Evolutionary conservation across 83 land plant genomes (phyloP), one percentile per base, ranked within the genome.

Genomic region (Picea abies): DNA sequence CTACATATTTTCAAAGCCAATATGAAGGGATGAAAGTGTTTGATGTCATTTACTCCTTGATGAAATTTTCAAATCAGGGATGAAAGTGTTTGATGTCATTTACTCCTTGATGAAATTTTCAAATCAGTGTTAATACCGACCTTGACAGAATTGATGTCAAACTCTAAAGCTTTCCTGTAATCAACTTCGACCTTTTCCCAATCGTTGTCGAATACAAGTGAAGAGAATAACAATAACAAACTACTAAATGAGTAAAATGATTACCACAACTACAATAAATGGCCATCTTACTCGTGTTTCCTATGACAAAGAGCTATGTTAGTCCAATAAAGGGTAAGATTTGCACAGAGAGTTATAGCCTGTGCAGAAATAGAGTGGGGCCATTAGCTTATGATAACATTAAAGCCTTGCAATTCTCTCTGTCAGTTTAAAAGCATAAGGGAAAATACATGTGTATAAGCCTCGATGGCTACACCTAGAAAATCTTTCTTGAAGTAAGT

Each of bases 261-360:
- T 58, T 56, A 79, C 41, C 35, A 2, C 35, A 25, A 39, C 61
- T 39, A 61, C 78, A 4, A 37, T 29, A 17, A 10, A 39, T 39
- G 81, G 37, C 8, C 12, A 63, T n/a, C 94, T 78, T 84, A 94
- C 98, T 92, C 86, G 69, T 89, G 77, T 85, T 87, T 95, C 76
- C 89, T 89, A 72, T 88, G 89, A 72, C 98, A 94, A 12, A 94
- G 83, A 6, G 95, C 98, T 32, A 97, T 91, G 73, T 96, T 94
- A 17, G 98, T 96, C 97, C 92, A 96, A 76, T 88, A 92, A 12
- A 89, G 85, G 25, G 95, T 79, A 19, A 94, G 92, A 83, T 89
- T 68, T 1, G 98, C 92, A 84, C 96, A 92, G 37, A 96, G 78
- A n/a, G 95, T 87, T 63, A 96, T 94, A 14, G 97, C 97, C 98